Conservation (phyloP, 805 yeast genomes). For the Maudiozyma barnettii region DNA sequence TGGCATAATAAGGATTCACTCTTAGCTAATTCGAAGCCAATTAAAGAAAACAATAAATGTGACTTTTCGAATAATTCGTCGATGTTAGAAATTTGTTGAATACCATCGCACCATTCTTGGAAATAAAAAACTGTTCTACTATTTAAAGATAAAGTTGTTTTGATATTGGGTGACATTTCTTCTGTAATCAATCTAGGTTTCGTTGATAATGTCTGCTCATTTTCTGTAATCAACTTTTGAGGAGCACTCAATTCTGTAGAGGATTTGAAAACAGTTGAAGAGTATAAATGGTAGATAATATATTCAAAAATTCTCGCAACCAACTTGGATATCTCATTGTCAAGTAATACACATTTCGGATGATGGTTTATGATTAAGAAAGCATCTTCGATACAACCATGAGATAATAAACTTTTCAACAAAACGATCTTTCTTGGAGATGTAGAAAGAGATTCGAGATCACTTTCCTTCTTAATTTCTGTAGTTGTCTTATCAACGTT, state of each 20-base stretch:
- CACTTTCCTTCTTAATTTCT: constrained; percentile 7
- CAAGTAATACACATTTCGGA: constrained; percentile 52
- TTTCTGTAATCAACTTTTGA: not conserved
- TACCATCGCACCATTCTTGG: constrained; percentile 37
- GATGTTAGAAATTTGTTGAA: constrained; percentile 32
- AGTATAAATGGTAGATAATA: constrained; percentile 36
- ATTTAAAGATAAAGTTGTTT: constrained; percentile 8
- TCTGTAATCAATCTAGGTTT: constrained; percentile 13
- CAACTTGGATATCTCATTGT: constrained; percentile 38
- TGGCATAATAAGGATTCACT: constrained; percentile 43
- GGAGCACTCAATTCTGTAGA: not conserved
- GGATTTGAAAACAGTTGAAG: not conserved
- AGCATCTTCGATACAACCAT: constrained; percentile 56
- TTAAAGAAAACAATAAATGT: constrained; percentile 25
- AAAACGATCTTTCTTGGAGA: constrained; percentile 34
- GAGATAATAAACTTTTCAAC: constrained; percentile 43
- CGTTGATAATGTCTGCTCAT: not conserved
- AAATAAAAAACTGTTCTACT: constrained; percentile 34
- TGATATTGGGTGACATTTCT: constrained; percentile 11
- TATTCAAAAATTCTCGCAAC: constrained; percentile 42
- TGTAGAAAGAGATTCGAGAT: constrained; percentile 11
- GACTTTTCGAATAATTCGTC: constrained; percentile 34
- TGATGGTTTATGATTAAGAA: constrained; percentile 47
- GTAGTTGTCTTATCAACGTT: constrained; percentile 1
- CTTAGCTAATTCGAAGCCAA: constrained; percentile 47